Percentiles rank a stretch among this genome's conserved stretches.
phyloP scores from a whole-genome alignment of 371 early-diverging fungal species.

The Batkoa obscura region DNA sequence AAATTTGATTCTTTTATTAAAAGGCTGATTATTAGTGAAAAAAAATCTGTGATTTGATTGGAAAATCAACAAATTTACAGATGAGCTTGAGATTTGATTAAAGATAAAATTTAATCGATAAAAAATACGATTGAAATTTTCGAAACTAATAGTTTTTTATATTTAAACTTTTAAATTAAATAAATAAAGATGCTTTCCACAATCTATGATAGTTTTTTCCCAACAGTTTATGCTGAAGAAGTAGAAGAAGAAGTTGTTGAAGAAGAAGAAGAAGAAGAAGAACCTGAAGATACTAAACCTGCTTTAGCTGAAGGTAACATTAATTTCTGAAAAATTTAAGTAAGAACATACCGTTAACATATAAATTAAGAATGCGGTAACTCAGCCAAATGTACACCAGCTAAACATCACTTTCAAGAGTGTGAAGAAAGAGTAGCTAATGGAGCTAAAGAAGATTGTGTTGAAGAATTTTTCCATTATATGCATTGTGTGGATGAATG shows the following conservation, averaged over 20 bases:
- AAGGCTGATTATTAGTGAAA: too few species aligned
- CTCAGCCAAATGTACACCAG: slow-evolving; percentile 14
- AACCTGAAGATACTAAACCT: slow-evolving; percentile 6
- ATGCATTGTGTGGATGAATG: slow-evolving; percentile 21
- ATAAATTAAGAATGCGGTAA: slow-evolving; percentile 16
- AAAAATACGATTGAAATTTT: too few species aligned
- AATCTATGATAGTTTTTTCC: not conserved
- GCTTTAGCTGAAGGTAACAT: slow-evolving; percentile 4
- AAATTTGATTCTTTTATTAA: too few species aligned
- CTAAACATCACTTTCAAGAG: slow-evolving; percentile 22
- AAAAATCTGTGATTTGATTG: too few species aligned
- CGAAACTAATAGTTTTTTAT: too few species aligned
- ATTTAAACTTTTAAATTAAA: not conserved
- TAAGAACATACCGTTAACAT: not conserved
- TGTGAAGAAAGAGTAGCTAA: slow-evolving; percentile 19
- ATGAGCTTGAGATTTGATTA: too few species aligned
- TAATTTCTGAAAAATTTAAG: not conserved
- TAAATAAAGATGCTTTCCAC: not conserved
- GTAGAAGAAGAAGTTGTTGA: not conserved
- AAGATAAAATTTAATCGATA: too few species aligned
- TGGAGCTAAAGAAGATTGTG: slow-evolving; percentile 19
- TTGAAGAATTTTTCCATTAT: slow-evolving; percentile 20
- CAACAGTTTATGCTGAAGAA: slow-evolving; percentile 9
- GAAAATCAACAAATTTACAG: too few species aligned
- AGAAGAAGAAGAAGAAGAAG: slow-evolving; percentile 8